Conservation (phyloP, 176 grass and related monocot species). For the Elymus sibiricus region DNA sequence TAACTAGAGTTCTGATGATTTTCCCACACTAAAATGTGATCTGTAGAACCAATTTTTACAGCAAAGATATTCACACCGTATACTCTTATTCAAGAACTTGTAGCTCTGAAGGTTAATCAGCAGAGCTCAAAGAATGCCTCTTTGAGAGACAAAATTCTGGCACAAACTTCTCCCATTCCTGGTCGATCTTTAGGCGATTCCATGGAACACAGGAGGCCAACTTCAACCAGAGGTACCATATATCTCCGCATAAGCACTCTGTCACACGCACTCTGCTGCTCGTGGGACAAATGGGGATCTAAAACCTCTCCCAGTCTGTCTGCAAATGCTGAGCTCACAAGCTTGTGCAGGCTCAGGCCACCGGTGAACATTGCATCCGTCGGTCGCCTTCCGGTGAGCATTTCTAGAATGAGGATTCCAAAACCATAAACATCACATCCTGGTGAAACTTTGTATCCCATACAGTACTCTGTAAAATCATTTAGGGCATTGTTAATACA, state of each 20-base stretch:
- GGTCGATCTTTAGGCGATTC: constrained; percentile 22
- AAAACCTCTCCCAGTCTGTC: neutral
- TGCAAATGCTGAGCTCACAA: neutral
- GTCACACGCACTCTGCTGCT: neutral
- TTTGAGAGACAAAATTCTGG: neutral
- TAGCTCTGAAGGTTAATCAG: neutral
- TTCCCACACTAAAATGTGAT: too few relatives aligned
- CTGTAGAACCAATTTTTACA: neutral
- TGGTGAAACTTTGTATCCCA: constrained; percentile 9
- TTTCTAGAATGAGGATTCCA: constrained; percentile 41
- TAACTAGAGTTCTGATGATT: neutral
- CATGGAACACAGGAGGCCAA: constrained; percentile 24
- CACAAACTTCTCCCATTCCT: constrained; percentile 14
- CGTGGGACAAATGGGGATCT: neutral
- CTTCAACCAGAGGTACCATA: neutral
- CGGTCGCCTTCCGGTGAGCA: constrained; percentile 28
- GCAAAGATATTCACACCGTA: neutral
- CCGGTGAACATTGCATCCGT: constrained; percentile 22
- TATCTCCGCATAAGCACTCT: neutral
- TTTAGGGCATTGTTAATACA: neutral
- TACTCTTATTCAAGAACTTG: neutral
- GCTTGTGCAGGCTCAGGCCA: constrained; percentile 13
- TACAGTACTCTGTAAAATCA: constrained; percentile 36
- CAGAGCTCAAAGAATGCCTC: neutral
- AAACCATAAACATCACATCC: constrained; percentile 39